A percentile compares a stretch with the other conserved stretches of the same genome.
Evolutionary conservation across 441 rosid genomes (phyloP).

Genomic region (Oxalis stricta): DNA sequence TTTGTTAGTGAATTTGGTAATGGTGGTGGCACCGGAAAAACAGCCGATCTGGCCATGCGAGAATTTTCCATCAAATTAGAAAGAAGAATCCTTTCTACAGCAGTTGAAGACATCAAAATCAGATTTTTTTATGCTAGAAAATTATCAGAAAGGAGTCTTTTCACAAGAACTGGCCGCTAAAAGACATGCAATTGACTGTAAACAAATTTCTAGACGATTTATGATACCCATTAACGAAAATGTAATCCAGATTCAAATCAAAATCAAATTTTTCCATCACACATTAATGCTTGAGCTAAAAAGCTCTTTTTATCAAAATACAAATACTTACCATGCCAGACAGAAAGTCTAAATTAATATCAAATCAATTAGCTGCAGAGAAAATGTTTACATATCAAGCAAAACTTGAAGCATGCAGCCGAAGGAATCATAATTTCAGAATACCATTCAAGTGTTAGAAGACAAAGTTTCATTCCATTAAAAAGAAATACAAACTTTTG

Average conservation of each 20-base stretch:
- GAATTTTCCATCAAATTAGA: conserved; percentile 11
- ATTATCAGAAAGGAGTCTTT: not conserved
- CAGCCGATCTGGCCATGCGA: conserved; percentile 5
- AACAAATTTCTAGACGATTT: no score
- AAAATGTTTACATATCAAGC: no score
- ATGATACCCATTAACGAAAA: no score
- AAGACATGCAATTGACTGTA: no score
- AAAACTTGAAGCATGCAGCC: not conserved
- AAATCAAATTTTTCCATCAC: no score
- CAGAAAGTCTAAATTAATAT: not conserved
- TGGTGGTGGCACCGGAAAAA: conserved; percentile 35
- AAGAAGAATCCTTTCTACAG: conserved; percentile 8
- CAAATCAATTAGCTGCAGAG: not conserved
- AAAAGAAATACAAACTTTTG: not conserved
- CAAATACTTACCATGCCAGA: no score
- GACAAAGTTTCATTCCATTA: not conserved
- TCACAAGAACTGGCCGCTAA: not conserved
- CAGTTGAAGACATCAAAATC: conserved; percentile 7
- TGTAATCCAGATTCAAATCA: no score
- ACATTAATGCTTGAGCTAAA: no score
- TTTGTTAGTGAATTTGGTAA: conserved; percentile 20
- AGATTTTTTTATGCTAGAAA: not conserved
- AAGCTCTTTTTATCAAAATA: no score
- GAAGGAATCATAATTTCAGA: not conserved
- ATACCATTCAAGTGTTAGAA: not conserved